Evolutionary conservation across 306 rosid species (phyloP).

Genomic region (Acacia crassicarpa): DNA sequence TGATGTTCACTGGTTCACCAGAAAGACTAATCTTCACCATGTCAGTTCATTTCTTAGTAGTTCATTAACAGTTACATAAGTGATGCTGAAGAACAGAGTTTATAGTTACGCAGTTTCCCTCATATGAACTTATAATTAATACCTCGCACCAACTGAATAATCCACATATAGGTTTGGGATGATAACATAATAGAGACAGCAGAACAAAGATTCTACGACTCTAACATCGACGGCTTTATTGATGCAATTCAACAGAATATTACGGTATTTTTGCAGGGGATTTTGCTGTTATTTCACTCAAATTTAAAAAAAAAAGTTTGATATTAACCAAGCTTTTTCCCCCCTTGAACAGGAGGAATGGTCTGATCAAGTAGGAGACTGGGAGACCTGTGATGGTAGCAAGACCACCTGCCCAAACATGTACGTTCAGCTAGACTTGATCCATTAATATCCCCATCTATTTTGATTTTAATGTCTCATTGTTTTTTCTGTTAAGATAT

Average conservation of each 20-base stretch:
- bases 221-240: slow-evolving; percentile 41
- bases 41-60: slow-evolving; percentile 36
- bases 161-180: slow-evolving; percentile 71
- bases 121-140: background rate
- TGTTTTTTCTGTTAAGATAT: slow-evolving; percentile 46
- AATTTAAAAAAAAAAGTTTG: background rate
- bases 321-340: background rate
- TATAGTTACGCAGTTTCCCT: background rate
- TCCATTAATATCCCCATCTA: background rate
- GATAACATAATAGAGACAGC: slow-evolving; percentile 68
- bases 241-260: slow-evolving; percentile 65
- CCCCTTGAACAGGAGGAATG: slow-evolving; percentile 53
- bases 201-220: slow-evolving; percentile 52
- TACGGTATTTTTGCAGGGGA: slow-evolving; percentile 45
- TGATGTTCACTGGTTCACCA: slow-evolving; percentile 68
- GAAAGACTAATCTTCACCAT: slow-evolving; percentile 83
- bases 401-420: slow-evolving; percentile 56
- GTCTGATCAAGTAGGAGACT: slow-evolving; percentile 58
- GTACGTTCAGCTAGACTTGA: slow-evolving; percentile 37
- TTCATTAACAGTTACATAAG: background rate
- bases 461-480: too few relatives aligned
- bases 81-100: background rate
- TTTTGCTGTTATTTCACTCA: background rate
- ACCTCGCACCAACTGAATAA: background rate
- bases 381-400: slow-evolving; percentile 65